A percentile compares a stretch with the other conserved stretches of the same genome.
phyloP scores from a whole-genome alignment of 2,329 filamentous ascomycete species.

The Fusarium dlaminii region DNA sequence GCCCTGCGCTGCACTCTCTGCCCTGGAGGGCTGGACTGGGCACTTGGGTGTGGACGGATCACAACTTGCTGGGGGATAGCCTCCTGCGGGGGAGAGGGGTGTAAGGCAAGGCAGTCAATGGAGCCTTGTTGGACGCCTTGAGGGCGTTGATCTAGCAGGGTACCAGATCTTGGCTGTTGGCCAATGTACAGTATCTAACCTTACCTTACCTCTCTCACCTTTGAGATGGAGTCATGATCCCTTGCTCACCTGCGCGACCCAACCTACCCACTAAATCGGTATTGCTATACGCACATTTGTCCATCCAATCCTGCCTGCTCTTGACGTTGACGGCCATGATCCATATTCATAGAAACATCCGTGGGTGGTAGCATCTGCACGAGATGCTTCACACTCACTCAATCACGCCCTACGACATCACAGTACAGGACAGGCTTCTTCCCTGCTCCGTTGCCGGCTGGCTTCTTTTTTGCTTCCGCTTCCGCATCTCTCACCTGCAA shows the following conservation, averaged over 20 bases:
- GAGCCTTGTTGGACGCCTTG: background rate
- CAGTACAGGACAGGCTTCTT: constrained; percentile 17
- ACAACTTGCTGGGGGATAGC: background rate
- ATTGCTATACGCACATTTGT: background rate
- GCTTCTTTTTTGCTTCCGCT: constrained; percentile 23
- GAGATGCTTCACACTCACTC: constrained; percentile 16
- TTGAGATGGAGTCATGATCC: background rate
- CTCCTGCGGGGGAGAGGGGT: constrained; percentile 26
- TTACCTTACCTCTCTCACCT: constrained; percentile 8
- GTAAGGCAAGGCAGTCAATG: constrained; percentile 19
- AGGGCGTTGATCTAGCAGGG: background rate
- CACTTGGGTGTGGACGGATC: background rate
- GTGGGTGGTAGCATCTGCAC: constrained; percentile 6
- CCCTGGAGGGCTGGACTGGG: constrained; percentile 27
- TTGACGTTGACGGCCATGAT: background rate
- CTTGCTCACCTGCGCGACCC: constrained; percentile 11
- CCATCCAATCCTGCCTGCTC: background rate
- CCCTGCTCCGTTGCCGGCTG: constrained; percentile 21
- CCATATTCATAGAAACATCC: constrained; percentile 12
- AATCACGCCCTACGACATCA: constrained; percentile 2
- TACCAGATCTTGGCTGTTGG: constrained; percentile 16
- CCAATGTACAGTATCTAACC: constrained; percentile 17
- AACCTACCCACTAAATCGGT: constrained; percentile 8
- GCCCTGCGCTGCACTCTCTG: constrained; percentile 24
- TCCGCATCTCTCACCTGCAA: constrained; percentile 14